Evolutionary conservation across 352 stramenopile species (phyloP), one percentile per base, ranked within the genome.

Genomic region (Pythium dissimile): DNA sequence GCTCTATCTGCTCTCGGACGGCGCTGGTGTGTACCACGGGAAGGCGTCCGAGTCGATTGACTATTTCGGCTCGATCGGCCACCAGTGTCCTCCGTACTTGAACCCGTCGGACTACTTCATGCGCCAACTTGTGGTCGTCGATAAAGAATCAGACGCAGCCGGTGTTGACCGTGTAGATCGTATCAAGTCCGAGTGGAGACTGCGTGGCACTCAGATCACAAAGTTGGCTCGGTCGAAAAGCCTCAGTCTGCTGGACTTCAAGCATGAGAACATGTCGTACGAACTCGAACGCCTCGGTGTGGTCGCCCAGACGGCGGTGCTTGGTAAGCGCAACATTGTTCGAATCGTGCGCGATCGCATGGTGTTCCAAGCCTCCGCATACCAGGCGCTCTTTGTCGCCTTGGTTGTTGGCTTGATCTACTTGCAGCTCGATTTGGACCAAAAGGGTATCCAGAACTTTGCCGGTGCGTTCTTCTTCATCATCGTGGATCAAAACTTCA

Each of bases 91-190:
- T n/a, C 43, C 66, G 44, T 89, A 75, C 55, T 57, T 68, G 60
- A 89, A 82, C 27, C 77, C 77, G 8, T 68, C 82, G 2, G 79
- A 89, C 56, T 89, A 77, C 32, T 89, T 88, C 24, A 67, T 84
- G 46, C 73, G 74, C n/a, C 71, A 80, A 50, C 50, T 91, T 5
- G 69, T 75, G 3, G 59, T 61, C 10, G 52, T 85, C 8, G 73
- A 86, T 47, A 77, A 78, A 26, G 53, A 51, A 1, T 75, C 63
- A 0, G 76, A 86, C 21, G 21, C 28, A 11, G 56, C 27, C 5
- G 51, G 67, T 13, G 54, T 60, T 0, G 39, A 43, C 1, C 63
- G 77, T 1, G 48, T 72, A 0, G 59, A 59, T 12, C 7, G 57
- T 0, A 69, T 89, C 26, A 81, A 84, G 31, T 51, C 69, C 20